phyloP scores from a whole-genome alignment of 179 eudicot species.

The Amaranthus tricolor region DNA sequence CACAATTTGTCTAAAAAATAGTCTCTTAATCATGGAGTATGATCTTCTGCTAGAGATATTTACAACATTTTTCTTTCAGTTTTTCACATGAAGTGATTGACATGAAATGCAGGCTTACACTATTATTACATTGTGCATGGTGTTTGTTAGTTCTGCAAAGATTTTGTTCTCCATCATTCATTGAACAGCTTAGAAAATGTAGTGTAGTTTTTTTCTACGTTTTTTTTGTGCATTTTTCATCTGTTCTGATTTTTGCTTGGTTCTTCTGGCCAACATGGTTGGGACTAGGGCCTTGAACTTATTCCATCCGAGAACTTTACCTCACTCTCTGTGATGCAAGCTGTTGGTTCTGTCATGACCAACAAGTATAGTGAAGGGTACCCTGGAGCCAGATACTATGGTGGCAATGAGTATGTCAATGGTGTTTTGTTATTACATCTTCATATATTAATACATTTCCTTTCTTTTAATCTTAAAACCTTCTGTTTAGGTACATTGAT shows the following conservation, averaged over 20 bases:
- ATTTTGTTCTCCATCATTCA: too few species aligned
- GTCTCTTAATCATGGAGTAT: too few species aligned
- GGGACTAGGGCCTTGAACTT: slow-evolving; percentile 80
- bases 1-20: too few species aligned
- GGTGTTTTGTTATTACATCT: not conserved
- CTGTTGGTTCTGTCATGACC: slow-evolving; percentile 99
- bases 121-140: too few species aligned
- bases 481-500: slow-evolving; percentile 70
- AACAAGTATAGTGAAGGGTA: slow-evolving; percentile 99
- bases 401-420: slow-evolving; percentile 94
- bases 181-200: too few species aligned
- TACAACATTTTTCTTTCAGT: too few species aligned
- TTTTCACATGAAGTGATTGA: too few species aligned
- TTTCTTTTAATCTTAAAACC: not conserved
- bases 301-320: slow-evolving; percentile 99
- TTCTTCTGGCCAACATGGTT: slow-evolving; percentile 6
- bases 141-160: too few species aligned
- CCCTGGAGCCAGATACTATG: slow-evolving; percentile 99
- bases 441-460: not conserved
- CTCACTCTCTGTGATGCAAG: slow-evolving; percentile 98
- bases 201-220: too few species aligned
- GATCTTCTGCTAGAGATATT: too few species aligned
- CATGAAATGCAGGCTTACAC: too few species aligned
- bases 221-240: not conserved
- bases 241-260: not conserved